A percentile compares a stretch with the other conserved stretches of the same genome.
Evolutionary conservation across 1,139 yeast genomes (phyloP).

Genomic region (Williopsis jadinii): DNA sequence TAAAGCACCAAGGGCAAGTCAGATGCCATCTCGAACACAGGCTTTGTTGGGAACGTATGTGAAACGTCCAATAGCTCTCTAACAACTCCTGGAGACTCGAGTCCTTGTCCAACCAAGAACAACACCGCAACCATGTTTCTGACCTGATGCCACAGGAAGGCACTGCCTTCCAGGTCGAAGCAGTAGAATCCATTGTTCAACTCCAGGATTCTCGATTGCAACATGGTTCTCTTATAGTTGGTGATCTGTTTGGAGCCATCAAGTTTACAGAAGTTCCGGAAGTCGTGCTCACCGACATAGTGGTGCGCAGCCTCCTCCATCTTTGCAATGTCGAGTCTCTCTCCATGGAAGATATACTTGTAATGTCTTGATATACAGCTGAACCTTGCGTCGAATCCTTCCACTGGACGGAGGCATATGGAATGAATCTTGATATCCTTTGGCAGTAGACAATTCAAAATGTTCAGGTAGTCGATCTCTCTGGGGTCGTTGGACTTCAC

Average conservation of each 20-base stretch:
- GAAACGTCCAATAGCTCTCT: conserved; percentile 51
- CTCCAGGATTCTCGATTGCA: conserved; percentile 42
- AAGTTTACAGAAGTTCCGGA: conserved; percentile 87
- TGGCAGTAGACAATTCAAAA: conserved; percentile 74
- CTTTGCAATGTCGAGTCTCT: conserved; percentile 48
- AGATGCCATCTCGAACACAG: conserved; percentile 83
- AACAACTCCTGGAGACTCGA: conserved; percentile 57
- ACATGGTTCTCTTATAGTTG: conserved; percentile 57
- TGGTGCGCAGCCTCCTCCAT: conserved; percentile 66
- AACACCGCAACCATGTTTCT: conserved; percentile 88
- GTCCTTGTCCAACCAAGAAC: conserved; percentile 70
- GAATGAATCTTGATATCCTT: conserved; percentile 77
- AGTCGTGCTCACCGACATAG: conserved; percentile 78
- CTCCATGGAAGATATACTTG: conserved; percentile 61
- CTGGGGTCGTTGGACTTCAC: conserved; percentile 46
- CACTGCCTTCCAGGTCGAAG: conserved; percentile 79
- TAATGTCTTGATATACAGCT: conserved; percentile 82
- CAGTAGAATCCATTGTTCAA: conserved; percentile 40
- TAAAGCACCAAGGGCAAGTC: conserved; percentile 86
- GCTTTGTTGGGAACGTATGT: conserved; percentile 53
- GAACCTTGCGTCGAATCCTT: conserved; percentile 84
- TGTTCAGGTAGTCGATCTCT: conserved; percentile 72
- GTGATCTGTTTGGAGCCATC: conserved; percentile 92
- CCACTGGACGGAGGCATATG: conserved; percentile 76
- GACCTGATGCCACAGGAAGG: conserved; percentile 98